Conservation (phyloP, 1,139 yeast species). For the Pichia inconspicua region DNA sequence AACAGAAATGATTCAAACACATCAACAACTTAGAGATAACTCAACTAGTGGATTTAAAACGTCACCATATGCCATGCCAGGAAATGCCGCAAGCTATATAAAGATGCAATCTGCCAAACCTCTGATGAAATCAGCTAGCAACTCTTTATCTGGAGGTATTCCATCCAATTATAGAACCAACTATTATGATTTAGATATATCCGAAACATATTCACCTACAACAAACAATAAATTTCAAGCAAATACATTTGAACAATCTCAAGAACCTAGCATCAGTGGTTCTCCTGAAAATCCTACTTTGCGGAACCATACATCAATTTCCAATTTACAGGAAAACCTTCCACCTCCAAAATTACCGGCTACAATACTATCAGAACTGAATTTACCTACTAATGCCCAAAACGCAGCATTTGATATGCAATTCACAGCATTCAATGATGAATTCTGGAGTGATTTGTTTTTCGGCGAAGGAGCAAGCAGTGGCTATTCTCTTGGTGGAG, state of each 20-base stretch:
- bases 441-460: conserved; percentile 36
- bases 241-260: neutral
- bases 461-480: conserved; percentile 19
- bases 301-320: neutral
- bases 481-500: neutral
- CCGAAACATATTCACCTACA: neutral
- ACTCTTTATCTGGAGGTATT: neutral
- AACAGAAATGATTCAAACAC: neutral
- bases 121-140: neutral
- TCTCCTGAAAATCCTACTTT: neutral
- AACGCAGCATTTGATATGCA: conserved; percentile 24
- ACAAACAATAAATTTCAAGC: neutral
- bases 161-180: neutral
- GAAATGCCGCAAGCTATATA: neutral
- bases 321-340: neutral
- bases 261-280: neutral
- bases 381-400: neutral
- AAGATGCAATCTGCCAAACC: neutral
- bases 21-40: neutral
- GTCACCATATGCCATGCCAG: neutral
- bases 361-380: neutral
- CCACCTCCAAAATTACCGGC: neutral
- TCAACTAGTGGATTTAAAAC: neutral
- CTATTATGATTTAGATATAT: neutral
- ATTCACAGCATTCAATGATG: conserved; percentile 33